Conservation (phyloP, 768 basidiomycete species). For the Cantharellus cinnabarinus region DNA sequence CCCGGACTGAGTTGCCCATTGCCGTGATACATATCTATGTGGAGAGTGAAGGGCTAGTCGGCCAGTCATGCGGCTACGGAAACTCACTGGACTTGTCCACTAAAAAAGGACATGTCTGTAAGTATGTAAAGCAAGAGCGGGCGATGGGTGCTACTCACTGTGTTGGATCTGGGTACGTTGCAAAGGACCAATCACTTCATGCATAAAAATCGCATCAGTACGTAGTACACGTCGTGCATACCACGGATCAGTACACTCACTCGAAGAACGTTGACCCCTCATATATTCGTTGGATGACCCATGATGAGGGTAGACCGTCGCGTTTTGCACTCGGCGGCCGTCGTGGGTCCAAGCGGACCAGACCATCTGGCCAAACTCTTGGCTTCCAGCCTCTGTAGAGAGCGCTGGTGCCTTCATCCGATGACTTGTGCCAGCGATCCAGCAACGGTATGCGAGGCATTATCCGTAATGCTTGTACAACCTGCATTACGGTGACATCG, state of each 20-base stretch:
- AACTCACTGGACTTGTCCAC: constrained; percentile 6
- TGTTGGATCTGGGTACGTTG: constrained; percentile 5
- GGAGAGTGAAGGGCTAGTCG: not conserved
- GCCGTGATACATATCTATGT: constrained; percentile 5
- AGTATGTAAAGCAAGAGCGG: not conserved
- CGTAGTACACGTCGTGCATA: not conserved
- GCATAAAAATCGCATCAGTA: not conserved
- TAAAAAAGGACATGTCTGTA: not conserved
- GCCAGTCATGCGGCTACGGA: not conserved
- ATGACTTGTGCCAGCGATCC: too few species aligned
- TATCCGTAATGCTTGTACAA: too few species aligned
- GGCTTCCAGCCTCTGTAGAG: too few species aligned
- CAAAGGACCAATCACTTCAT: constrained; percentile 4
- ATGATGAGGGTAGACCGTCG: not conserved
- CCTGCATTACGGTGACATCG: too few species aligned
- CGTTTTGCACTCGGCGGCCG: not conserved
- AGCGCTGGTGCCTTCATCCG: too few species aligned
- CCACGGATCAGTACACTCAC: not conserved
- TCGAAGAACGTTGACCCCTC: constrained; percentile 5
- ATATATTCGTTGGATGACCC: constrained; percentile 4
- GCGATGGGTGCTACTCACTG: not conserved
- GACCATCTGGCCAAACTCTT: too few species aligned
- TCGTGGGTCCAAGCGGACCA: not conserved
- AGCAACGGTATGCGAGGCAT: too few species aligned
- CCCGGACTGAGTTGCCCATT: not conserved